Evolutionary conservation across 2,329 filamentous ascomycete species (phyloP).

Genomic region (Xylariaceae sp.): DNA sequence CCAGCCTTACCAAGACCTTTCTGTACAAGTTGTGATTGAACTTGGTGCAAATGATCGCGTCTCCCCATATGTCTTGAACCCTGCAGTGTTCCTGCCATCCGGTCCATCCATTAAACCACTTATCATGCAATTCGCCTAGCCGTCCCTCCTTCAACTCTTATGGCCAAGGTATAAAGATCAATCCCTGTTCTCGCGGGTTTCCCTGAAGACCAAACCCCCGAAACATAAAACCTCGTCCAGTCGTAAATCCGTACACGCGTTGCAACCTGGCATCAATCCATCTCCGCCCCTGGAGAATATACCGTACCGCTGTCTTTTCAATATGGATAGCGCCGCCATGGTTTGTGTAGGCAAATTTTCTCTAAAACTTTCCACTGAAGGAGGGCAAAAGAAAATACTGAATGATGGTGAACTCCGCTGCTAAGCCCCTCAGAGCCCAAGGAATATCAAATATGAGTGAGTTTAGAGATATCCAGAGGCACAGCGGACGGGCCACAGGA

Average conservation of each 20-base stretch:
- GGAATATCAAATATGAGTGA: not conserved
- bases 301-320: not conserved
- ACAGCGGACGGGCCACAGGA: not conserved
- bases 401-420: not conserved
- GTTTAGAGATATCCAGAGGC: not conserved
- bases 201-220: conserved; percentile 1
- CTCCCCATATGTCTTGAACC: not conserved
- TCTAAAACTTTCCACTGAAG: not conserved
- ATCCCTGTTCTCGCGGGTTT: not conserved
- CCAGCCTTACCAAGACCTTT: conserved; percentile 3
- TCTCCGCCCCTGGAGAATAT: not conserved
- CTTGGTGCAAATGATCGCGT: conserved; percentile 8
- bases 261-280: not conserved
- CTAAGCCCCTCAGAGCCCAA: not conserved
- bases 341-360: not conserved
- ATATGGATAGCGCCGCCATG: not conserved
- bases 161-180: conserved; percentile 13
- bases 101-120: conserved; percentile 4
- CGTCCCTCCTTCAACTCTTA: not conserved
- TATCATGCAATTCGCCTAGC: conserved; percentile 5
- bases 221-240: conserved; percentile 1
- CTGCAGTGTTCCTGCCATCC: conserved; percentile 4
- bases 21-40: conserved; percentile 17
- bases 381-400: not conserved
- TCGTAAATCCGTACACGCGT: conserved; percentile 4